Evolutionary conservation across 2,329 filamentous ascomycete species (phyloP).

Genomic region (Pleurostoma richardsiae): DNA sequence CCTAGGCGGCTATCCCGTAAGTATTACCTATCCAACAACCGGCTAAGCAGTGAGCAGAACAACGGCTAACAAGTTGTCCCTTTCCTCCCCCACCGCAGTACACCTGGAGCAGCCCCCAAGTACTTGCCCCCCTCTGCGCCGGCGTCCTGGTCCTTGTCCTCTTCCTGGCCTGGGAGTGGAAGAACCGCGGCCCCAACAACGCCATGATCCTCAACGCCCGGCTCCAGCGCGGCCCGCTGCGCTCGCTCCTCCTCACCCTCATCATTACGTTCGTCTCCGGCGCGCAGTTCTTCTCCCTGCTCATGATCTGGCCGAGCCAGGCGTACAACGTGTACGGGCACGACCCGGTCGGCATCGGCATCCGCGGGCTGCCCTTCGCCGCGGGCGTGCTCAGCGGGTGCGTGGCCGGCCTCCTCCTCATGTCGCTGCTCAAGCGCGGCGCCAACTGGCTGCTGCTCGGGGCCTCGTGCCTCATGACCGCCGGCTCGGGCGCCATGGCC

Average conservation of each 20-base stretch:
- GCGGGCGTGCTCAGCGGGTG: slow-evolving; percentile 60
- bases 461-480: slow-evolving; percentile 59
- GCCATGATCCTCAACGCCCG: slow-evolving; percentile 33
- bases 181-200: slow-evolving; percentile 24
- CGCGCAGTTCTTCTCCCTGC: slow-evolving; percentile 51
- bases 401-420: slow-evolving; percentile 49
- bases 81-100: background rate
- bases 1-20: too few relatives aligned
- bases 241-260: slow-evolving; percentile 41
- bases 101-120: slow-evolving; percentile 28
- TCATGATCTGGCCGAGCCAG: slow-evolving; percentile 60
- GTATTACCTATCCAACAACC: too few relatives aligned
- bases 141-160: slow-evolving; percentile 29
- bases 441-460: slow-evolving; percentile 57
- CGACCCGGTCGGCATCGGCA: slow-evolving; percentile 57
- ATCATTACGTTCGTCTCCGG: slow-evolving; percentile 56
- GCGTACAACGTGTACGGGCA: slow-evolving; percentile 62
- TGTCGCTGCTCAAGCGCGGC: slow-evolving; percentile 50
- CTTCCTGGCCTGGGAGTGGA: slow-evolving; percentile 27
- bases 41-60: too few relatives aligned
- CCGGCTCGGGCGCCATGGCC: slow-evolving; percentile 50
- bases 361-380: slow-evolving; percentile 60
- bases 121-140: slow-evolving; percentile 32
- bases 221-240: too few relatives aligned
- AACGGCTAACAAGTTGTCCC: too few relatives aligned